Evolutionary conservation across 2,329 filamentous ascomycete species (phyloP).

Genomic region (Aspergillus sp.): DNA sequence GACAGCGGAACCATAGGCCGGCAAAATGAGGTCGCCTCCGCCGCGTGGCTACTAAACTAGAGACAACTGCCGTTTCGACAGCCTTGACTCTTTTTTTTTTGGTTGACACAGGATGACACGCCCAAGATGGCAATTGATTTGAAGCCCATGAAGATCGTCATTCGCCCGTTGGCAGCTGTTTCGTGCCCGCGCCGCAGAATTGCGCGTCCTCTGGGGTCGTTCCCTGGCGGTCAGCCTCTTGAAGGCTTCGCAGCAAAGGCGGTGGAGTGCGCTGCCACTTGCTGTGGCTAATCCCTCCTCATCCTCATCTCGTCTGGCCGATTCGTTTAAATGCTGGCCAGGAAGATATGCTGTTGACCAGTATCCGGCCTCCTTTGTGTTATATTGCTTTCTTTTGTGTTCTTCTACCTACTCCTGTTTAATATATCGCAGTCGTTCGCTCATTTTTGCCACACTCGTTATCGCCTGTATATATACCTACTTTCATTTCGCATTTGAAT

Average conservation of each 20-base stretch:
- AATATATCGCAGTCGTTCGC: neutral
- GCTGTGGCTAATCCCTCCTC: neutral
- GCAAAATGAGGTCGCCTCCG: neutral
- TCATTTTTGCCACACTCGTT: neutral
- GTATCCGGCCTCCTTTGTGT: neutral
- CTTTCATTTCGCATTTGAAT: neutral
- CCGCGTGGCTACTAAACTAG: neutral
- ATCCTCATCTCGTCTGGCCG: neutral
- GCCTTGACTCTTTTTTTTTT: no score
- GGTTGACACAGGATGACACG: neutral
- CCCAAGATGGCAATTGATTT: neutral
- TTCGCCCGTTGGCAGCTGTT: neutral
- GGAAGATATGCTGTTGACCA: conserved; percentile 4
- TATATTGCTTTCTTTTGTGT: neutral
- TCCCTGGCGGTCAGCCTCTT: neutral
- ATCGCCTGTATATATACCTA: neutral
- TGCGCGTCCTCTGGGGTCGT: conserved; percentile 1
- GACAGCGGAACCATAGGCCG: neutral
- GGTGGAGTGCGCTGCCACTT: neutral
- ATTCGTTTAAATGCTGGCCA: neutral
- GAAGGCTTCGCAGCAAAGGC: neutral
- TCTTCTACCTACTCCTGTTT: neutral
- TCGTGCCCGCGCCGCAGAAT: neutral
- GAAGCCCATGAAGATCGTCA: neutral
- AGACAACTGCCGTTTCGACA: neutral